Evolutionary conservation across 2,329 filamentous ascomycete genomes (phyloP).

Genomic region (Ascochyta koolunga): DNA sequence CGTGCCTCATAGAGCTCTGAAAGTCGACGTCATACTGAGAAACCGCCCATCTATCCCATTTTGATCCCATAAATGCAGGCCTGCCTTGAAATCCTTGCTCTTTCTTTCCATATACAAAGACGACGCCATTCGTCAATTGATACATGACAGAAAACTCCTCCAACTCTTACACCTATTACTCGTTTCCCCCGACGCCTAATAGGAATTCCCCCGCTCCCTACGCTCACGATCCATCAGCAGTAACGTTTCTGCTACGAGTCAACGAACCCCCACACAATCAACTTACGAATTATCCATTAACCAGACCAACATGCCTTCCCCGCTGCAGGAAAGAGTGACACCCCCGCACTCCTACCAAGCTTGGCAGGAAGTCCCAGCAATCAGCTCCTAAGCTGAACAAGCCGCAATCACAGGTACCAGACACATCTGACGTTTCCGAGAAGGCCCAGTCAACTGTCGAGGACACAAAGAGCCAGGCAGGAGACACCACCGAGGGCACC

Average conservation of each 20-base stretch:
- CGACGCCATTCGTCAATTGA: constrained; percentile 46
- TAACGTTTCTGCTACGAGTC: constrained; percentile 41
- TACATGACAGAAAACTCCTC: constrained; percentile 58
- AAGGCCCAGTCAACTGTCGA: constrained; percentile 33
- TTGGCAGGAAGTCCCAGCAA: constrained; percentile 53
- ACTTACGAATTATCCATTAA: constrained; percentile 37
- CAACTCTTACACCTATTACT: constrained; percentile 58
- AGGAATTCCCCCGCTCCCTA: constrained; percentile 47
- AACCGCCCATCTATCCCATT: constrained; percentile 21
- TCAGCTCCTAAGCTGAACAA: constrained; percentile 52
- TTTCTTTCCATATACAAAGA: constrained; percentile 35
- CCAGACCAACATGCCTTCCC: constrained; percentile 55
- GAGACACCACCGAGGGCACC: constrained; percentile 45
- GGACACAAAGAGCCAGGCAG: constrained; percentile 47
- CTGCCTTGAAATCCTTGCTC: constrained; percentile 23
- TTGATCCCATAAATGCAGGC: constrained; percentile 41
- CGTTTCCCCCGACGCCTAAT: constrained; percentile 58
- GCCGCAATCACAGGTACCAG: constrained; percentile 43
- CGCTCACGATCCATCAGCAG: constrained; percentile 50
- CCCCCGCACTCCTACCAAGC: constrained; percentile 59
- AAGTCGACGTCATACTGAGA: constrained; percentile 45
- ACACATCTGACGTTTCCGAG: constrained; percentile 43
- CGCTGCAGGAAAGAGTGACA: constrained; percentile 57
- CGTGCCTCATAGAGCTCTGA: constrained; percentile 23
- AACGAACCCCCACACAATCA: constrained; percentile 37